Percentiles rank a stretch among this genome's conserved stretches.
Conservation (phyloP, 345 rosid species). For the Rhizophora apiculata region DNA sequence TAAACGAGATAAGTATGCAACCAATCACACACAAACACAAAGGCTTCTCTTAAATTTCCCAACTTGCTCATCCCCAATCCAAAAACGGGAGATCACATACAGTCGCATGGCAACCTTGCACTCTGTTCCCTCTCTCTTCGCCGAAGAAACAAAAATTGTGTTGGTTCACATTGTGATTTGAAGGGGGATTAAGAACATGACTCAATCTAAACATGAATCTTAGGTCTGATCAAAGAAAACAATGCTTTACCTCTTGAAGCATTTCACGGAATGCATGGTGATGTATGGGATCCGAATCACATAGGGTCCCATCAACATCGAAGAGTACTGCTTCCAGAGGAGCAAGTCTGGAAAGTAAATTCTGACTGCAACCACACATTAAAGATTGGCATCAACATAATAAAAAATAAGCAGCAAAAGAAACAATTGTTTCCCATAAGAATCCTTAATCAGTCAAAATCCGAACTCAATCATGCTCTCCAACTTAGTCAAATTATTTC, state of each 20-base stretch:
- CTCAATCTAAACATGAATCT: too few species aligned
- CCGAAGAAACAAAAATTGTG: too few species aligned
- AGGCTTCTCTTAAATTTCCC: too few species aligned
- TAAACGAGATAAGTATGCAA: neutral
- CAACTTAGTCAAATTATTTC: too few species aligned
- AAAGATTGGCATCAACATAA: neutral
- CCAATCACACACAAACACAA: neutral
- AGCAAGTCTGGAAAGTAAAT: constrained; percentile 50
- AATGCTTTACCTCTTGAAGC: constrained; percentile 66
- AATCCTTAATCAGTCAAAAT: neutral
- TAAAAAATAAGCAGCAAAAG: neutral
- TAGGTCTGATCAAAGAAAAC: neutral
- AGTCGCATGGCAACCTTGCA: too few species aligned
- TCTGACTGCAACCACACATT: constrained; percentile 41
- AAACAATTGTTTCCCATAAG: neutral
- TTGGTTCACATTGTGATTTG: too few species aligned
- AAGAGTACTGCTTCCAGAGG: constrained; percentile 80
- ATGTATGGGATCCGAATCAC: constrained; percentile 95
- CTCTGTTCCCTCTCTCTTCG: too few species aligned
- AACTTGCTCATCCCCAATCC: too few species aligned
- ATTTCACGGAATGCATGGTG: constrained; percentile 49
- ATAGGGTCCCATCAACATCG: constrained; percentile 94
- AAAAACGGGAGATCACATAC: too few species aligned
- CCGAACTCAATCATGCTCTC: too few species aligned
- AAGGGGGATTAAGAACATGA: too few species aligned